These are phyloP conservation scores for Cercospora janseana DNA, from an alignment of 2,329 filamentous ascomycete genomes.

Conservation along the genomic window DNA sequence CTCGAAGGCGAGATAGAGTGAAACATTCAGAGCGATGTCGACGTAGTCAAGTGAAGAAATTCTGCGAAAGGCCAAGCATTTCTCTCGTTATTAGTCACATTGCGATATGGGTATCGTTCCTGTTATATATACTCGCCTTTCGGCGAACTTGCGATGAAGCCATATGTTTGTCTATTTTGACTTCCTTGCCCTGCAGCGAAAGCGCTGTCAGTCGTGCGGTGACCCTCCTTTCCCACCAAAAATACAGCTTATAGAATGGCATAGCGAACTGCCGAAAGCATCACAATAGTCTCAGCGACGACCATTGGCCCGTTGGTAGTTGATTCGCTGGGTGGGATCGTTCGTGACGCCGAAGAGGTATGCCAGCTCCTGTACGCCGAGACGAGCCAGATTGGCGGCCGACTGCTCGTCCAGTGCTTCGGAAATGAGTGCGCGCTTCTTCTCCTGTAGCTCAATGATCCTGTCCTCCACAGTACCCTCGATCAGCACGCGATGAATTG, in stretches of 20 bases:
- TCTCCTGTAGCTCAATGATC: slow-evolving; percentile 74
- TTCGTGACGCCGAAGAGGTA: slow-evolving; percentile 60
- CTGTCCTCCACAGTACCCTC: slow-evolving; percentile 81
- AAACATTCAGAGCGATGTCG: too few species aligned
- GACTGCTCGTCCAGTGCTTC: slow-evolving; percentile 76
- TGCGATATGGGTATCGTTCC: too few species aligned
- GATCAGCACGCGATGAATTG: slow-evolving; percentile 77
- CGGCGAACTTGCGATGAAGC: too few species aligned
- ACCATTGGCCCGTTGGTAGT: slow-evolving; percentile 20
- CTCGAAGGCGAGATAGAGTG: too few species aligned
- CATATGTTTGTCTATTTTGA: too few species aligned
- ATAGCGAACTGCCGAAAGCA: background rate
- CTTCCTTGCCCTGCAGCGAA: too few species aligned
- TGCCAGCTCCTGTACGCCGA: slow-evolving; percentile 65
- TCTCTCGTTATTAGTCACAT: too few species aligned
- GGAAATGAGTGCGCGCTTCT: slow-evolving; percentile 74
- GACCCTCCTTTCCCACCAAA: too few species aligned
- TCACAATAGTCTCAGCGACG: background rate
- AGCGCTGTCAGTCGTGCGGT: too few species aligned
- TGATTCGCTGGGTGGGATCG: slow-evolving; percentile 27
- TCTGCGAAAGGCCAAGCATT: too few species aligned
- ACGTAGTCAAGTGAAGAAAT: too few species aligned
- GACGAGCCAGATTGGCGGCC: slow-evolving; percentile 62
- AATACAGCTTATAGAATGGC: background rate
- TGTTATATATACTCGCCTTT: too few species aligned